Percentiles rank a stretch among this genome's conserved stretches.
phyloP scores from a whole-genome alignment of 108 stramenopile species.

The Skeletonema menzelii region DNA sequence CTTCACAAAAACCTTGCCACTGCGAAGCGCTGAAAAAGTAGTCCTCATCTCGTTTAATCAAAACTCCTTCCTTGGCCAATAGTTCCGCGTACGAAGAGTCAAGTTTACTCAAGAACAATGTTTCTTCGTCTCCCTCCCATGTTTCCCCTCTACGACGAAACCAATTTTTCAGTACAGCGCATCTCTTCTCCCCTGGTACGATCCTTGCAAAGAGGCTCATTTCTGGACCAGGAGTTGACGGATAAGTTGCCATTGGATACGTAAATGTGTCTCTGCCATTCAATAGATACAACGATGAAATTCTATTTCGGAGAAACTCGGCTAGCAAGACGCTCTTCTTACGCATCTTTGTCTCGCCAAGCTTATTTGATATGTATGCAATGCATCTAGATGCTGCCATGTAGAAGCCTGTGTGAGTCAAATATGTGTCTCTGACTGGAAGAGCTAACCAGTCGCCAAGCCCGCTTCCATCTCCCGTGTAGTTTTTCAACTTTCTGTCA shows the following conservation, averaged over 20 bases:
- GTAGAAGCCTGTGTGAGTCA: conserved; percentile 40
- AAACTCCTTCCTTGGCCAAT: conserved; percentile 13
- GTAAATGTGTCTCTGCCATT: conserved; percentile 41
- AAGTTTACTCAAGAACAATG: conserved; percentile 20
- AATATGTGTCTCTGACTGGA: conserved; percentile 23
- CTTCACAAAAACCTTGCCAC: conserved; percentile 44
- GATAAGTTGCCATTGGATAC: conserved; percentile 4
- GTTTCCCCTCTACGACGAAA: conserved; percentile 17
- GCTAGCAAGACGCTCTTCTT: conserved; percentile 12
- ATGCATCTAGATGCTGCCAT: conserved; percentile 41
- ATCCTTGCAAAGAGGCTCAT: conserved; percentile 35
- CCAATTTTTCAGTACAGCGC: conserved; percentile 40
- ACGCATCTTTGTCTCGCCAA: conserved; percentile 3
- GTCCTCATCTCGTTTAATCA: conserved; percentile 1
- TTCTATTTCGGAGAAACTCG: conserved; percentile 12
- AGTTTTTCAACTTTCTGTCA: conserved; percentile 26
- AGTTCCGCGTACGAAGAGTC: conserved; percentile 7
- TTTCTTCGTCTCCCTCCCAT: conserved; percentile 28
- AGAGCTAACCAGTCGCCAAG: conserved; percentile 57
- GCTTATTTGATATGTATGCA: conserved; percentile 28
- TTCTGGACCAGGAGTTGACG: conserved; percentile 38
- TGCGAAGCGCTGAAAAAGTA: conserved; percentile 31
- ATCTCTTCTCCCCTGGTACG: conserved; percentile 42
- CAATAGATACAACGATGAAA: conserved; percentile 21
- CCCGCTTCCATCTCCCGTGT: conserved; percentile 24